Percentiles rank a stretch among this genome's conserved stretches.
phyloP scores from a whole-genome alignment of 257 asterid genomes.

The Scutellaria barbata region DNA sequence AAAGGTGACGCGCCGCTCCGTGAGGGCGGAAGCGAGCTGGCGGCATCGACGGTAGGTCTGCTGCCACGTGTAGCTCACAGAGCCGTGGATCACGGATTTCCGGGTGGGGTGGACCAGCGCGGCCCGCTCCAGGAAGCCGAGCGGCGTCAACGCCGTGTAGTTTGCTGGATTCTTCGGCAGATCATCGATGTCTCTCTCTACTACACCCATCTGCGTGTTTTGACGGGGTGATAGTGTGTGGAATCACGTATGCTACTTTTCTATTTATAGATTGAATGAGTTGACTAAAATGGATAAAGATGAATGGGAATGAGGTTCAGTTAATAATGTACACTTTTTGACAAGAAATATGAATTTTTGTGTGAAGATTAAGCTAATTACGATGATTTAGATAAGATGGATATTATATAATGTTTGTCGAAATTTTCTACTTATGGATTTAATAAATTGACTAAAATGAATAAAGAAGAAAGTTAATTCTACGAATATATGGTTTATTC shows the following conservation, averaged over 20 bases:
- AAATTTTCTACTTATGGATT: too few relatives aligned
- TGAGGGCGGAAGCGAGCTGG: constrained; percentile 89
- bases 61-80: constrained; percentile 73
- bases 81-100: constrained; percentile 71
- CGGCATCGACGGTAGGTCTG: constrained; percentile 94
- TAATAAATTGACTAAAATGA: too few relatives aligned
- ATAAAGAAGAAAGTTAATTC: too few relatives aligned
- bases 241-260: neutral
- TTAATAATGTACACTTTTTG: too few relatives aligned
- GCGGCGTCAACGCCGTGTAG: constrained; percentile 81
- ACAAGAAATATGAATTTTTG: too few relatives aligned
- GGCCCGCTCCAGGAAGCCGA: constrained; percentile 80
- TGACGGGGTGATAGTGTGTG: constrained; percentile 19
- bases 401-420: too few relatives aligned
- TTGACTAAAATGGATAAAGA: neutral
- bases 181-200: constrained; percentile 81
- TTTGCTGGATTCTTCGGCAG: constrained; percentile 86
- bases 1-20: constrained; percentile 58
- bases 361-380: too few relatives aligned
- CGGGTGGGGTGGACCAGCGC: constrained; percentile 79
- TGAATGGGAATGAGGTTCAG: too few relatives aligned
- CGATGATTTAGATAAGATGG: too few relatives aligned
- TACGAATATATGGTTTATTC: too few relatives aligned
- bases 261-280: neutral
- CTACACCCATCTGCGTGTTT: constrained; percentile 38